Evolutionary conservation across 2,329 filamentous ascomycete genomes (phyloP).

Genomic region (Geosmithia flava): DNA sequence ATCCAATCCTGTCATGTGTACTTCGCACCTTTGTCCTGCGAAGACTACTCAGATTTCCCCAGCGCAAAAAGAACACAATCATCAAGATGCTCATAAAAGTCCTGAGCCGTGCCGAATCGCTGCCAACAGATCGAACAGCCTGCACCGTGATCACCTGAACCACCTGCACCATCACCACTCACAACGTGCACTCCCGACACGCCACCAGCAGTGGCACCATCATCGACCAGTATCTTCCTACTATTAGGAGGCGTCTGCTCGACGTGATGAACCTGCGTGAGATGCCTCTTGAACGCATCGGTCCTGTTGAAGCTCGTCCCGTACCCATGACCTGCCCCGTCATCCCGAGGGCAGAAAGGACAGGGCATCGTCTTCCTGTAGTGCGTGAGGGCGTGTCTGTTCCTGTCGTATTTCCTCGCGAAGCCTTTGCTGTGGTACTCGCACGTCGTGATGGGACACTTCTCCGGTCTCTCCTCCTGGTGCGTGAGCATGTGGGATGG

Average conservation of each 20-base stretch:
- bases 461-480: conserved; percentile 84
- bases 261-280: conserved; percentile 85
- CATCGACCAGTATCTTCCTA: conserved; percentile 46
- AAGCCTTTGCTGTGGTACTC: conserved; percentile 94
- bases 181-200: neutral
- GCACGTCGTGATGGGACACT: conserved; percentile 87
- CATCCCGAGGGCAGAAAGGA: conserved; percentile 63
- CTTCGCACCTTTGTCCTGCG: too few species aligned
- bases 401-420: conserved; percentile 95
- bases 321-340: conserved; percentile 59
- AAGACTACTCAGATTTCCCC: too few species aligned
- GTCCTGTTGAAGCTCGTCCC: conserved; percentile 96
- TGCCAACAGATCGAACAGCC: conserved; percentile 85
- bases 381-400: conserved; percentile 87
- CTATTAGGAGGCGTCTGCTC: conserved; percentile 90
- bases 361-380: conserved; percentile 99
- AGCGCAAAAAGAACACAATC: conserved; percentile 45
- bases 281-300: conserved; percentile 92
- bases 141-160: conserved; percentile 26
- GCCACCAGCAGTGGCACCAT: too few species aligned
- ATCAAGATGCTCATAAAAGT: conserved; percentile 93
- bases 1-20: too few species aligned
- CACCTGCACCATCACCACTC: neutral
- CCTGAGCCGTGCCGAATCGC: conserved; percentile 72
- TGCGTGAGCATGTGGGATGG: conserved; percentile 95